Evolutionary conservation across 2,329 filamentous ascomycete species (phyloP), one percentile per base, ranked within the genome.

Genomic region (Aspergillus carbonarius): DNA sequence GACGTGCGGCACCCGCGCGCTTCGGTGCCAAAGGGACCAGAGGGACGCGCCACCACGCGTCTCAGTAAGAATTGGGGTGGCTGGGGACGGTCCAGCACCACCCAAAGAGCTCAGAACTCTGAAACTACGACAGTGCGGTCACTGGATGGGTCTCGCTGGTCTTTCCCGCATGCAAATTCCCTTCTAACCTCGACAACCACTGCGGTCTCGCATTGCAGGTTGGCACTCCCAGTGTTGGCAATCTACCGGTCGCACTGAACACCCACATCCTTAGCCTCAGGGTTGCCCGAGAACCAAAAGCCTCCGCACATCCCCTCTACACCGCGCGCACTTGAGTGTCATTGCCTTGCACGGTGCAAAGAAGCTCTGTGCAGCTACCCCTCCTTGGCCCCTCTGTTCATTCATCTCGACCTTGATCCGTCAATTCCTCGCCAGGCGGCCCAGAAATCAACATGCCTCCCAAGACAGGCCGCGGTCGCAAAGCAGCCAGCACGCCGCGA

Each of bases 401-500:
- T 15, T 7, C 48, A 13, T 15, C 7, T 18, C 17, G 17, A 20
- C 35, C 13, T 27, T 12, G 17, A 53, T 13, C 35, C 27, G 12
- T 15, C 35, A 40, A 40, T 53, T 53, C 18, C 12, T 53, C 50
- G 35, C n/a, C 46, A 27, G 50, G 46, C 30, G 52, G 37, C 23
- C 42, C 34, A 32, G 5, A 10, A 15, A 10, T 32, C 54, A 63
- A 51, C 54, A 74, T 74, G 70, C 69, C 68, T 20, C 71, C 69
- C 8, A 75, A 73, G 57, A 63, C 62, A 35, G 67, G 65, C 25
- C 56, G 60, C 61, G 57, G 62, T 39, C 59, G 57, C 51, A 62
- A 64, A 55, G 34, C 59, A 40, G 37, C 39, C 37, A 55, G 58
- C 20, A 59, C 49, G 2, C 53, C 60, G 9, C 48, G 60, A 47